A percentile compares a stretch with the other conserved stretches of the same genome.
phyloP scores from a whole-genome alignment of 176 grass and related monocot species.

The Lolium rigidum region DNA sequence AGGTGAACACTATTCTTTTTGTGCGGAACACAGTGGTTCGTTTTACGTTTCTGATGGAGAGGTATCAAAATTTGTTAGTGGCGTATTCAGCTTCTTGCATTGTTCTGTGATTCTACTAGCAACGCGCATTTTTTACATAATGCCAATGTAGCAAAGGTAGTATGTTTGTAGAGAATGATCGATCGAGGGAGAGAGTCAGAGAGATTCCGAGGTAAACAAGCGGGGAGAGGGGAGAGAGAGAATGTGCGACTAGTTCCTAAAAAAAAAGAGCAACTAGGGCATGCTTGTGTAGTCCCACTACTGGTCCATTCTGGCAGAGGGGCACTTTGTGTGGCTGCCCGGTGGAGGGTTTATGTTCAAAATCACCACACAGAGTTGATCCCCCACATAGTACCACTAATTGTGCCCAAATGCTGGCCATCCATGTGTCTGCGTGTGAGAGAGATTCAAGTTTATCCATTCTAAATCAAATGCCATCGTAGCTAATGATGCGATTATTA shows the following conservation, averaged over 20 bases:
- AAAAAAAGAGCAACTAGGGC: background rate
- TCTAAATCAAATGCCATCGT: slow-evolving; percentile 38
- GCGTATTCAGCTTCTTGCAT: no score
- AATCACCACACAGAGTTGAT: no score
- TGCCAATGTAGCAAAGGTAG: background rate
- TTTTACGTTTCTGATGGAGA: no score
- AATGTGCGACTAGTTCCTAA: background rate
- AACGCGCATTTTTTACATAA: background rate
- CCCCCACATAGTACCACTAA: background rate
- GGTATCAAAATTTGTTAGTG: no score
- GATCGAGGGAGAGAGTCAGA: no score
- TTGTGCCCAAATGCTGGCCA: slow-evolving; percentile 18
- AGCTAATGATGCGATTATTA: slow-evolving; percentile 50
- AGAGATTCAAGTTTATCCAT: background rate
- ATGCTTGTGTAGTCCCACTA: slow-evolving; percentile 26
- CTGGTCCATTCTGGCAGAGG: slow-evolving; percentile 31
- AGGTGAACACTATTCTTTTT: background rate
- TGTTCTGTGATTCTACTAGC: background rate
- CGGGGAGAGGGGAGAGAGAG: background rate
- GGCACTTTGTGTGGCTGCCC: slow-evolving; percentile 50
- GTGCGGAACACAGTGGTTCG: no score
- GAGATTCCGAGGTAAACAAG: no score
- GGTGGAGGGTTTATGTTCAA: slow-evolving; percentile 17
- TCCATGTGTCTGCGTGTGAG: slow-evolving; percentile 8
- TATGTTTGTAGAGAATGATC: background rate